These are phyloP conservation scores for Paraphaeosphaeria minitans DNA, from an alignment of 2,329 filamentous ascomycete genomes.

Conservation along the genomic window DNA sequence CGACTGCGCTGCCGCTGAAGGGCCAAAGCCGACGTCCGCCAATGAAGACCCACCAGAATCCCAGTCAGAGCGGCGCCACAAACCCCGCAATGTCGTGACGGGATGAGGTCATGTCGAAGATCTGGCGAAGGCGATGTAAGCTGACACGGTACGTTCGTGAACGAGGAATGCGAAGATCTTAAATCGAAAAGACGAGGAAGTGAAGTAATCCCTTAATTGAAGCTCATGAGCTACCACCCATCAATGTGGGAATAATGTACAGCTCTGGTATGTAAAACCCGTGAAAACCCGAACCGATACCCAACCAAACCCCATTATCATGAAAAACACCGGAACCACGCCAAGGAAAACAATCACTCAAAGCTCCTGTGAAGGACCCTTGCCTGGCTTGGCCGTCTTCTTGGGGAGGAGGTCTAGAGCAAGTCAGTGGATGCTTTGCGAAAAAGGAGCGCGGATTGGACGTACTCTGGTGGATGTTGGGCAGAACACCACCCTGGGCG, in stretches of 20 bases:
- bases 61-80: neutral
- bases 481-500: slow-evolving; percentile 94
- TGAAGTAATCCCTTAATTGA: slow-evolving; percentile 44
- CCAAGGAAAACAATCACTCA: slow-evolving; percentile 62
- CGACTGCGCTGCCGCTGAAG: neutral
- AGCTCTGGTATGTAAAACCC: slow-evolving; percentile 59
- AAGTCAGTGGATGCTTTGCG: slow-evolving; percentile 48
- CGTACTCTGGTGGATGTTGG: slow-evolving; percentile 97
- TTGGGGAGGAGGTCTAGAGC: slow-evolving; percentile 90
- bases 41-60: neutral
- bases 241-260: slow-evolving; percentile 64
- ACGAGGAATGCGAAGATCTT: neutral
- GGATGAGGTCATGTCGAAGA: neutral
- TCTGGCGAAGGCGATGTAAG: neutral
- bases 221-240: slow-evolving; percentile 54
- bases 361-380: slow-evolving; percentile 92
- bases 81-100: neutral
- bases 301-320: slow-evolving; percentile 75
- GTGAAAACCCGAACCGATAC: slow-evolving; percentile 59
- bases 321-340: slow-evolving; percentile 62
- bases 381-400: slow-evolving; percentile 96
- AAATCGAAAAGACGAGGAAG: slow-evolving; percentile 15
- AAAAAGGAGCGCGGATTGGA: slow-evolving; percentile 33
- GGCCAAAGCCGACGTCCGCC: neutral
- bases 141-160: neutral